These are phyloP conservation scores for Durio zibethinus DNA, from an alignment of 345 rosid species.

Conservation along the genomic window DNA sequence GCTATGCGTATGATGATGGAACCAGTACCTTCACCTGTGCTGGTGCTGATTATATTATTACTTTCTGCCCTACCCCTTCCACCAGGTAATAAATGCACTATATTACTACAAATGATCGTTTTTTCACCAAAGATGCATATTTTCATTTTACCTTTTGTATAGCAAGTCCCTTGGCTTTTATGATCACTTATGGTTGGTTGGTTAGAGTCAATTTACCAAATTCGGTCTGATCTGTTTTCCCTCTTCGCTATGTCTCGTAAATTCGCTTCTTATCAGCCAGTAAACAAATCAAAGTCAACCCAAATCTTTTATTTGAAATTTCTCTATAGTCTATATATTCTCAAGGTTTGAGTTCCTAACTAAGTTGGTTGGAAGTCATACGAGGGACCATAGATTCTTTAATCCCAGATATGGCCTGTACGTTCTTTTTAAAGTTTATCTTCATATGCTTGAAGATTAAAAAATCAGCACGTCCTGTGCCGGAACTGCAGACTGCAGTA, in stretches of 20 bases:
- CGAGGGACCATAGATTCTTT: not conserved
- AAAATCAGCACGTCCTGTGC: slow-evolving; percentile 11
- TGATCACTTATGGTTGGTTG: not conserved
- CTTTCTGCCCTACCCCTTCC: slow-evolving; percentile 34
- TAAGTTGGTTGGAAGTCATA: not conserved
- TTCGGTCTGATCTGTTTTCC: not conserved
- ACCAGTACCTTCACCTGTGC: slow-evolving; percentile 41
- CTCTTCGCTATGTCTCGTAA: not conserved
- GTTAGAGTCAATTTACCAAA: not conserved
- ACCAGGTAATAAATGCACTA: slow-evolving; percentile 14
- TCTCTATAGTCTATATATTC: not conserved
- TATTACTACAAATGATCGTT: not conserved
- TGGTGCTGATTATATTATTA: slow-evolving; percentile 30
- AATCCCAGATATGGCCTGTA: slow-evolving; percentile 5
- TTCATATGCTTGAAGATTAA: not conserved
- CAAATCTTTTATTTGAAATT: not conserved
- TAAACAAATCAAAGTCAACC: not conserved
- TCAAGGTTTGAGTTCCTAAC: not conserved
- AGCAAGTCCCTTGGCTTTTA: not conserved
- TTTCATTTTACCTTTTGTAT: not conserved
- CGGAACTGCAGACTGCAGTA: not conserved
- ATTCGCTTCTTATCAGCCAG: not conserved
- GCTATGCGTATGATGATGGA: slow-evolving; percentile 44
- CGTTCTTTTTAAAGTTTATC: not conserved
- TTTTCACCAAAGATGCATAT: no score